Evolutionary conservation across 306 rosid genomes (phyloP).

Genomic region (Cucumis hystrix): DNA sequence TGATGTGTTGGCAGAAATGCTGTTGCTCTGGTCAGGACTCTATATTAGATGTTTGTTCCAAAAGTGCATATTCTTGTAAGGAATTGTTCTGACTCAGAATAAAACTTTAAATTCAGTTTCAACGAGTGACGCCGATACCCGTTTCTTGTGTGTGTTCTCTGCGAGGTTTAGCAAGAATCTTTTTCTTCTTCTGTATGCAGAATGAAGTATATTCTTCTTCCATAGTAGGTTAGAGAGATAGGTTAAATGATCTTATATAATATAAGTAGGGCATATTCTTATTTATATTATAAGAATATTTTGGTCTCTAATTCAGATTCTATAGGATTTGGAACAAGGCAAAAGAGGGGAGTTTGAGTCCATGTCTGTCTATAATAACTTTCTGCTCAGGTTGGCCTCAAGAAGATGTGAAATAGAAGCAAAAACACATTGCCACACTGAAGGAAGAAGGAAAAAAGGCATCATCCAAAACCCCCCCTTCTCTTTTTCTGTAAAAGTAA

Average conservation of each 20-base stretch:
- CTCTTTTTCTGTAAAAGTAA: conserved; percentile 4
- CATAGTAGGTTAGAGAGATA: conserved; percentile 50
- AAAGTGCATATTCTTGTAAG: conserved; percentile 26
- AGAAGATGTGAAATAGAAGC: background rate
- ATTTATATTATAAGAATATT: conserved; percentile 25
- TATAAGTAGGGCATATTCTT: conserved; percentile 47
- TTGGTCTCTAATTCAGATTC: conserved; percentile 40
- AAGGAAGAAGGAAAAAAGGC: conserved; percentile 1
- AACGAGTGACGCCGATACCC: conserved; percentile 17
- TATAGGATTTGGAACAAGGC: conserved; percentile 32
- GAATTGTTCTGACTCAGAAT: conserved; percentile 47
- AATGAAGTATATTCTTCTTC: conserved; percentile 39
- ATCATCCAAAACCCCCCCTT: background rate
- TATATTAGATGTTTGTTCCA: conserved; percentile 20
- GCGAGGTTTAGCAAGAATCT: conserved; percentile 60
- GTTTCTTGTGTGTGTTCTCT: conserved; percentile 29
- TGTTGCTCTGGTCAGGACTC: conserved; percentile 30
- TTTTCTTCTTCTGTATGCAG: conserved; percentile 36
- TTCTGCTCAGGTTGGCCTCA: conserved; percentile 7
- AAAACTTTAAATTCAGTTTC: conserved; percentile 20
- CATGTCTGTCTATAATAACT: conserved; percentile 58
- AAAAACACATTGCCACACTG: background rate
- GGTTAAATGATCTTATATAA: conserved; percentile 14
- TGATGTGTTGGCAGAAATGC: conserved; percentile 14
- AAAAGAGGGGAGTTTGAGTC: conserved; percentile 6